Evolutionary conservation across 345 rosid genomes (phyloP).

Genomic region (Rhizophora mangle): DNA sequence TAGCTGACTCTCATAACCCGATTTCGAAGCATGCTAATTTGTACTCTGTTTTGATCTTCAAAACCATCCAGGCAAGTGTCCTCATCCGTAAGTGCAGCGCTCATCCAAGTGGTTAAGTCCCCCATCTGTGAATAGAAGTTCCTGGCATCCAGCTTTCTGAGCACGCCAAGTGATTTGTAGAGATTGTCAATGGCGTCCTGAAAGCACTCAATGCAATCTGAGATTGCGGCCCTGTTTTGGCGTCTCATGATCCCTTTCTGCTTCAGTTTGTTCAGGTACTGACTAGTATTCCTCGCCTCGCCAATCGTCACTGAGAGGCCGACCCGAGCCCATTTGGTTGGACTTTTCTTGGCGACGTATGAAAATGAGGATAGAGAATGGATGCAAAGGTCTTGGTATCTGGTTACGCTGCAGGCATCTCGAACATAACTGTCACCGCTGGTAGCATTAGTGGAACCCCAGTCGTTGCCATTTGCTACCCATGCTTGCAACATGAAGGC

Average conservation of each 20-base stretch:
- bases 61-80: constrained; percentile 85
- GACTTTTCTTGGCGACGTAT: constrained; percentile 49
- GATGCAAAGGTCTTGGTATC: constrained; percentile 56
- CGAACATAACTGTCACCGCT: constrained; percentile 32
- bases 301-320: constrained; percentile 70
- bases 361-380: constrained; percentile 62
- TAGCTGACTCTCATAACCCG: constrained; percentile 46
- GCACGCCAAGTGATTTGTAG: constrained; percentile 50
- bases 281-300: constrained; percentile 45
- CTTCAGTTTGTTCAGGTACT: constrained; percentile 33
- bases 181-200: constrained; percentile 57
- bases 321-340: constrained; percentile 78
- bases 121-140: constrained; percentile 54
- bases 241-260: constrained; percentile 21
- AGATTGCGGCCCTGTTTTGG: constrained; percentile 49
- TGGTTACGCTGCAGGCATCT: constrained; percentile 79
- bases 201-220: constrained; percentile 65
- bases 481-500: constrained; percentile 29
- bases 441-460: constrained; percentile 10
- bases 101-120: constrained; percentile 65
- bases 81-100: constrained; percentile 63
- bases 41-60: constrained; percentile 30
- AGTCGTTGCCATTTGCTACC: constrained; percentile 4
- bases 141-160: constrained; percentile 44
- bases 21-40: constrained; percentile 29